Percentiles rank a stretch among this genome's conserved stretches.
phyloP scores from a whole-genome alignment of 2,329 filamentous ascomycete genomes.

The Ophiocordyceps robertsii region DNA sequence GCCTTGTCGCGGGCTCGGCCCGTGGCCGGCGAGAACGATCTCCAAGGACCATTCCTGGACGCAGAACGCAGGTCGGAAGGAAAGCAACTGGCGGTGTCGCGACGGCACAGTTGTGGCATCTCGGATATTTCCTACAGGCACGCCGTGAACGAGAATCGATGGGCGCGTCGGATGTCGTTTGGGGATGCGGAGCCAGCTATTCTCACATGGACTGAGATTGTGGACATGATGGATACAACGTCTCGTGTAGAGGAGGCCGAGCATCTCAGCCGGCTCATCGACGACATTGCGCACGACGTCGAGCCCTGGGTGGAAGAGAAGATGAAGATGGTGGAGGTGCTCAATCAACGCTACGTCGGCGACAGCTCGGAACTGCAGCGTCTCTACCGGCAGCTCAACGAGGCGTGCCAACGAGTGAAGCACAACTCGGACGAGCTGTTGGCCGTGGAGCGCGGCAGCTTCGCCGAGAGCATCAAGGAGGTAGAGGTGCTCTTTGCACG shows the following conservation, averaged over 20 bases:
- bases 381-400: slow-evolving; percentile 56
- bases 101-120: slow-evolving; percentile 45
- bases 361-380: slow-evolving; percentile 53
- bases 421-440: slow-evolving; percentile 57
- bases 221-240: slow-evolving; percentile 21
- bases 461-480: slow-evolving; percentile 63
- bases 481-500: slow-evolving; percentile 72
- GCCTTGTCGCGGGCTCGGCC: slow-evolving; percentile 46
- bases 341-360: slow-evolving; percentile 48
- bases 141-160: slow-evolving; percentile 42
- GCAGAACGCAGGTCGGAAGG: slow-evolving; percentile 31
- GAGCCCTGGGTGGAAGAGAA: slow-evolving; percentile 49
- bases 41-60: slow-evolving; percentile 38
- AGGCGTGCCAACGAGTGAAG: slow-evolving; percentile 55
- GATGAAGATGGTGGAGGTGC: slow-evolving; percentile 37
- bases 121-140: slow-evolving; percentile 15
- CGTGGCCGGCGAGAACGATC: slow-evolving; percentile 42
- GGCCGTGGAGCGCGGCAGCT: slow-evolving; percentile 50
- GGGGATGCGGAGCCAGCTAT: slow-evolving; percentile 64
- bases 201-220: slow-evolving; percentile 48
- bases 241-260: slow-evolving; percentile 39
- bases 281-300: slow-evolving; percentile 35
- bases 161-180: slow-evolving; percentile 63
- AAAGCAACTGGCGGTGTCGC: slow-evolving; percentile 37
- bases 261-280: slow-evolving; percentile 38